Evolutionary conservation across 768 basidiomycete genomes (phyloP), one percentile per base, ranked within the genome.

Genomic region (Paxillus involutus): DNA sequence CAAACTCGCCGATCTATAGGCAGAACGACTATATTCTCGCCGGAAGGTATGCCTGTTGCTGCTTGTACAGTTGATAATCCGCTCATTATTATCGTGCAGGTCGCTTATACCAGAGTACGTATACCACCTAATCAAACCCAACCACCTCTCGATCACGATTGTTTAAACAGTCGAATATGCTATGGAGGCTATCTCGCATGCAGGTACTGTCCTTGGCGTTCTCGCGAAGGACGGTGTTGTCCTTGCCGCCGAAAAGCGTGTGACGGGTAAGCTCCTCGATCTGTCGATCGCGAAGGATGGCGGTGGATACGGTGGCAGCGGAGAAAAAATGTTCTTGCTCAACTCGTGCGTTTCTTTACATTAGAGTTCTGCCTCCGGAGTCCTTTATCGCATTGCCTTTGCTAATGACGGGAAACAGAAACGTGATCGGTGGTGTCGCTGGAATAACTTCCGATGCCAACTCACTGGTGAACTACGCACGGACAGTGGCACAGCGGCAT

Each of bases 21-120:
- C 75, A 88, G 94, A 63, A 99, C 95, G 62, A 98, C 96, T 57
- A 98, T 97, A 77, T 98, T 98, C 84, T 98, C 95, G 49, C 96
- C 96, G 33, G 96, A 99, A 75, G 96, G 96, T 88, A 69, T 55
- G 77, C 67, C 44, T 21, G 30, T 35, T 10, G 26, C 57, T 29
- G 35, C 54, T 37, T n/a, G 36, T 44, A 8, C 55, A 19, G 57
- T 46, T 49, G 46, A 55, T 37, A 55, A 52, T 44, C n/a, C 44
- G 44, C 55, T 62, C 17, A 60, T 33, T 5, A 14, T 12, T 14
- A 30, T 45, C 32, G 6, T 54, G n/a, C 59, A 97, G 94, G 94
- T 61, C 93, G 96, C 58, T 77, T 99, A 52, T 98, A 96, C 73
- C 96, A 99, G 79, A 94, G 94, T 95, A 67, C 72, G 88, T 57